Evolutionary conservation across 2,329 filamentous ascomycete genomes (phyloP), one percentile per base, ranked within the genome.

Genomic region (Salinomyces thailandicus): DNA sequence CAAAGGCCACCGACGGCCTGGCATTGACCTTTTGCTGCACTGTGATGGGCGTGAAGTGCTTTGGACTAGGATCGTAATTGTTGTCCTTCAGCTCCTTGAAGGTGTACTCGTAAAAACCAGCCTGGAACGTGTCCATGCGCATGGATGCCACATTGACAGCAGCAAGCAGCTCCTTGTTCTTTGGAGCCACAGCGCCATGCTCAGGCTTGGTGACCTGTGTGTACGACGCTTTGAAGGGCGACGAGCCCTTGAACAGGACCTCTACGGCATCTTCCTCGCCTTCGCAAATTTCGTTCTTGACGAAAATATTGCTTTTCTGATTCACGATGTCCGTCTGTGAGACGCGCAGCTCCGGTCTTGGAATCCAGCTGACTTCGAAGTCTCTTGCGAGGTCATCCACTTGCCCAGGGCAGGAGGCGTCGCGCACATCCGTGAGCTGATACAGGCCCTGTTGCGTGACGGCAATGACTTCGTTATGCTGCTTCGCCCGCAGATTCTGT

Each of bases 221-320:
- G 56, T 95, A 96, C 46, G 84, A 74, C 32, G 93, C 71, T 48
- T 80, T 77, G 58, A 82, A 96, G 1, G 91, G 91, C 22, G 87
- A 74, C 34, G 79, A 73, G 37, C 83, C 89, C 56, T 74, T 74
- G 43, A 98, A 72, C 29, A 73, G 72, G 36, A 98, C 67, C 52
- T 95, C 86, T 37, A 95, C 78, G 3, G 79, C 77, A 58, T 95
- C 89, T 52, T 94, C 82, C 43, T 96, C 89, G 18, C 89, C 89
- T 63, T 98, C 87, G 54, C 91, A 98, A 18, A 98, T 80, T 42
- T 87, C 79, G 28, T 78, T 73, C 60, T 93, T 93, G 48, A 78
- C 57, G 54, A 79, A 82, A 20, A 69, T 68, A 18, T 68, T 66
- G 12, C 68, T 65, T 22, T 69, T 53, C 12, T 53, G 61, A 8